Conservation (phyloP, 2,329 filamentous ascomycete genomes). For the Penicillium hesseltinei region DNA sequence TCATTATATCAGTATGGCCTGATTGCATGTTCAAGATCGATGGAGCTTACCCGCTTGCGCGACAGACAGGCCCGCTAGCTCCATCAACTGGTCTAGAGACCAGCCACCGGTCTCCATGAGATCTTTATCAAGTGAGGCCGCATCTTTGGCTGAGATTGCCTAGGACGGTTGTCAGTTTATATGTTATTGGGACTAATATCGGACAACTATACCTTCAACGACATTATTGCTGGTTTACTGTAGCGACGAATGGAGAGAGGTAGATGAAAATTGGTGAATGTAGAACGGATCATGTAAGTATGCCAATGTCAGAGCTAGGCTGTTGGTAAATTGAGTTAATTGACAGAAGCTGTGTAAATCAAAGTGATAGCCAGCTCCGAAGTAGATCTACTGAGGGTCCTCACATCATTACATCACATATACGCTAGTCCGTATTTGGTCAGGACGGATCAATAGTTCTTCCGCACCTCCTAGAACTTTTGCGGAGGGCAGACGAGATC, state of each 20-base stretch:
- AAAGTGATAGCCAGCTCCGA: background rate
- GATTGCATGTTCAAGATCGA: background rate
- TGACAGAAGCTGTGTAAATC: background rate
- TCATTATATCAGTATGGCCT: background rate
- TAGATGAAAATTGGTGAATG: conserved; percentile 11
- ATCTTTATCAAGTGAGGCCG: conserved; percentile 84
- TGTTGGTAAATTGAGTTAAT: background rate
- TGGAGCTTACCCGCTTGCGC: conserved; percentile 71
- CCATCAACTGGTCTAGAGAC: conserved; percentile 96
- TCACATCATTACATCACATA: conserved; percentile 25
- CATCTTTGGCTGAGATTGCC: conserved; percentile 85
- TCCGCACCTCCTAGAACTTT: conserved; percentile 30
- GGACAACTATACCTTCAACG: conserved; percentile 38
- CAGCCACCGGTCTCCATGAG: conserved; percentile 86
- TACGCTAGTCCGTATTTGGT: conserved; percentile 25
- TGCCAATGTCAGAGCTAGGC: background rate
- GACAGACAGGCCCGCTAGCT: conserved; percentile 87
- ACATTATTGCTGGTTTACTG: conserved; percentile 38
- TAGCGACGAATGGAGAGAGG: conserved; percentile 22
- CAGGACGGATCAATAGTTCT: conserved; percentile 25
- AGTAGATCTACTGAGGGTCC: conserved; percentile 8
- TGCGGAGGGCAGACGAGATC: conserved; percentile 24
- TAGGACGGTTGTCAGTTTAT: conserved; percentile 37
- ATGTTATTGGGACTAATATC: background rate
- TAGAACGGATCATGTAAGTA: conserved; percentile 30